These are phyloP conservation scores for Ceratocystiopsis sp. DNA, from an alignment of 2,329 filamentous ascomycete species.

Conservation along the genomic window DNA sequence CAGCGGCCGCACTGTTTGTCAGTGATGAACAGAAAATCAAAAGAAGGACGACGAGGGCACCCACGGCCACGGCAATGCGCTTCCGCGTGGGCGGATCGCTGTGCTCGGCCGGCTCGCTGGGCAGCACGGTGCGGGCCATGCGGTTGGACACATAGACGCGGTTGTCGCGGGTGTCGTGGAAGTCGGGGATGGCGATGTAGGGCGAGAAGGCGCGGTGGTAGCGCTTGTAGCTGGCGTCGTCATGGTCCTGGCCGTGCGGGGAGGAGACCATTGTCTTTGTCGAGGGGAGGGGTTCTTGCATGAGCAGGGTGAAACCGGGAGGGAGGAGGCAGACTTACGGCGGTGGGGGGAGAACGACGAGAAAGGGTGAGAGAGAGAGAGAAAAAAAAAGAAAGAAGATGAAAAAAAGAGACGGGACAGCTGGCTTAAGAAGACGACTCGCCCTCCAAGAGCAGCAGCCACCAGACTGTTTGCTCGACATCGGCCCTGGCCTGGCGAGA, in stretches of 20 bases:
- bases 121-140: constrained; percentile 17
- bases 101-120: constrained; percentile 22
- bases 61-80: constrained; percentile 41
- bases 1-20: constrained; percentile 61
- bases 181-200: constrained; percentile 16
- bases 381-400: neutral
- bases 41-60: constrained; percentile 12
- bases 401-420: neutral
- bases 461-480: neutral
- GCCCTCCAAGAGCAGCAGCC: neutral
- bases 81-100: constrained; percentile 32
- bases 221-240: neutral
- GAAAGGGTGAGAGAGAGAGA: neutral
- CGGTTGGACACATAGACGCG: constrained; percentile 16
- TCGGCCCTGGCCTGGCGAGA: too few relatives aligned
- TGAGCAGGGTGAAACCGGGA: neutral
- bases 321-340: too few relatives aligned
- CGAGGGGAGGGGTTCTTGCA: too few relatives aligned
- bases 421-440: too few relatives aligned
- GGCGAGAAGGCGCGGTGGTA: constrained; percentile 11
- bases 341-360: neutral
- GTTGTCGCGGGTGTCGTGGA: constrained; percentile 22
- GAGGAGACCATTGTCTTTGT: neutral
- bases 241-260: neutral
- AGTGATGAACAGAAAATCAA: neutral